Evolutionary conservation across 352 stramenopile genomes (phyloP).

Genomic region (Phytophthora lateralis): DNA sequence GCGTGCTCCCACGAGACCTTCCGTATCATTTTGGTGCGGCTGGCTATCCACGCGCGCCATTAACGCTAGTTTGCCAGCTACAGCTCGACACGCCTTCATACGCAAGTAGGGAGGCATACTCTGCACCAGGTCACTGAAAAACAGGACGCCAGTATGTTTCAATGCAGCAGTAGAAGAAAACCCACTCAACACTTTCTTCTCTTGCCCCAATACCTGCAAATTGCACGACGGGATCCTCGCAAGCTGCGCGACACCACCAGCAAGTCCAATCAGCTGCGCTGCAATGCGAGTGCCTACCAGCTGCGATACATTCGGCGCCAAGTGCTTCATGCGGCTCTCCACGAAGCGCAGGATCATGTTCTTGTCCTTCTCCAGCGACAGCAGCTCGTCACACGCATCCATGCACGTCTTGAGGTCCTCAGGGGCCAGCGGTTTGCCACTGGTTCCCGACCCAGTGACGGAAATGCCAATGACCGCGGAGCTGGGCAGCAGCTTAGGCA

Average conservation of each 20-base stretch:
- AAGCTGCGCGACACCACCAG: conserved; percentile 94
- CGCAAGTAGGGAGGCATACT: conserved; percentile 90
- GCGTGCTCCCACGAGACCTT: conserved; percentile 71
- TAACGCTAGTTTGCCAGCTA: conserved; percentile 91
- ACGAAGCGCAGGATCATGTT: conserved; percentile 91
- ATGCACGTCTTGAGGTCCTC: conserved; percentile 81
- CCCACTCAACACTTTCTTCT: conserved; percentile 91
- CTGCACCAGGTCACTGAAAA: conserved; percentile 93
- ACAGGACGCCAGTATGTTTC: conserved; percentile 94
- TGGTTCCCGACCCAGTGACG: conserved; percentile 92
- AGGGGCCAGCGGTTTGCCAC: conserved; percentile 74
- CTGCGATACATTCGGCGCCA: conserved; percentile 94
- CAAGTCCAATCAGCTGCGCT: conserved; percentile 94
- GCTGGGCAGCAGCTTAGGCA: conserved; percentile 91
- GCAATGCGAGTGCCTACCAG: conserved; percentile 95
- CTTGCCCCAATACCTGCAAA: conserved; percentile 95
- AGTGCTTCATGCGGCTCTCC: conserved; percentile 90
- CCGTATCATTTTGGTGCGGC: conserved; percentile 70
- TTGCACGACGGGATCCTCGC: conserved; percentile 97
- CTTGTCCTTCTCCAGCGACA: conserved; percentile 89
- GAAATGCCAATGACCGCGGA: conserved; percentile 96
- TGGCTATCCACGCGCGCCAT: conserved; percentile 94
- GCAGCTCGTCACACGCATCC: conserved; percentile 83
- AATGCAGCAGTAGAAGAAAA: conserved; percentile 86
- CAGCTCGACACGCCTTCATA: conserved; percentile 93